A percentile compares a stretch with the other conserved stretches of the same genome.
Evolutionary conservation across 129 eudicot species (phyloP).

Genomic region (Centella asiatica): DNA sequence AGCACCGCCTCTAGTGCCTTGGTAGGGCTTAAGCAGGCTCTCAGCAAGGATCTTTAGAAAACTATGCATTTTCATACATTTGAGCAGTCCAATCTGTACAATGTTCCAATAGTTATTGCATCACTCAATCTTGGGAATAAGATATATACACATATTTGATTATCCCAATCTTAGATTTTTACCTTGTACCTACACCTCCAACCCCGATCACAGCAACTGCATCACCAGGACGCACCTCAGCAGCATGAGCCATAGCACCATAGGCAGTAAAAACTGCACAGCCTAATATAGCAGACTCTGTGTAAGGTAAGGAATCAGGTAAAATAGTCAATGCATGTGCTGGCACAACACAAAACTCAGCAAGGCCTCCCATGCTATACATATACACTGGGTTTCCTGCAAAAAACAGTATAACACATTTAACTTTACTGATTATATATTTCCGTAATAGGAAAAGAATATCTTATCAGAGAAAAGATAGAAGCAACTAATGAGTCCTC

Average conservation of each 20-base stretch:
- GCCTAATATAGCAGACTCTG: conserved; percentile 89
- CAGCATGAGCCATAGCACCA: conserved; percentile 99
- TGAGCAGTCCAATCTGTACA: neutral
- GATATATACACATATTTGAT: no score
- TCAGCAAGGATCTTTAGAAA: no score
- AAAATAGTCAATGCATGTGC: conserved; percentile 64
- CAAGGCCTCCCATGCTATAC: conserved; percentile 99
- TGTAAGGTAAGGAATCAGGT: conserved; percentile 76
- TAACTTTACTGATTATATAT: neutral
- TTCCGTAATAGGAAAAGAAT: neutral
- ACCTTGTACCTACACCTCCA: conserved; percentile 99
- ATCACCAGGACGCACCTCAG: conserved; percentile 95
- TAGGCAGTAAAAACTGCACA: conserved; percentile 99
- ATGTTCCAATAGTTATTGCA: neutral
- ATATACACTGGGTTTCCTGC: conserved; percentile 93
- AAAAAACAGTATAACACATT: conserved; percentile 2
- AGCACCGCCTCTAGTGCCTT: no score
- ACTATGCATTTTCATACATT: no score
- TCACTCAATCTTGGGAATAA: no score
- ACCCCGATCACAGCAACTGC: conserved; percentile 91
- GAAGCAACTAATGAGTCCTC: neutral
- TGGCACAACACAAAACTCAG: conserved; percentile 84
- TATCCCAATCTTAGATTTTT: conserved; percentile 16
- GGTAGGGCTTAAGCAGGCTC: no score
- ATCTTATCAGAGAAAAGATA: neutral